These are phyloP conservation scores for Pyrus hybrid DNA, from an alignment of 331 rosid species.

Conservation along the genomic window DNA sequence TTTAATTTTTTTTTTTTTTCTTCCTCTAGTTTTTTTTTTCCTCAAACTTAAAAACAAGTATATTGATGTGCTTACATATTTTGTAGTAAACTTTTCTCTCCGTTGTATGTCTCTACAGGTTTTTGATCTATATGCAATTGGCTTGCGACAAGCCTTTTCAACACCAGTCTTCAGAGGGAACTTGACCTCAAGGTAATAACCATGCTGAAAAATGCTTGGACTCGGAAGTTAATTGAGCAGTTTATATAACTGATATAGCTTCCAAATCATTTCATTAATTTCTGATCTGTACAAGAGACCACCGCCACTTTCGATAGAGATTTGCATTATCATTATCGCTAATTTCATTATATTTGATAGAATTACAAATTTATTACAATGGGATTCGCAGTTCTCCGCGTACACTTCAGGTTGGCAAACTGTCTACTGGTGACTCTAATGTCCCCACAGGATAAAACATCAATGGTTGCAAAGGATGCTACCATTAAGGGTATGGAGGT, in stretches of 20 bases:
- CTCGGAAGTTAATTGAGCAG: background rate
- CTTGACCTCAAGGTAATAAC: conserved; percentile 58
- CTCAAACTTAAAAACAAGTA: no score
- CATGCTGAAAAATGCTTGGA: background rate
- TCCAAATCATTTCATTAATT: background rate
- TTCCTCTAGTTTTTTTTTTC: no score
- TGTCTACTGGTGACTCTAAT: conserved; percentile 93
- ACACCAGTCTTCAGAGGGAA: conserved; percentile 63
- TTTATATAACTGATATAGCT: no score
- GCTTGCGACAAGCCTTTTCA: conserved; percentile 49
- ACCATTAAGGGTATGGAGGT: no score
- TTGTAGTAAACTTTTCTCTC: conserved; percentile 3
- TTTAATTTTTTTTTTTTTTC: no score
- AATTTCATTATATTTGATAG: background rate
- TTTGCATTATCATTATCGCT: background rate
- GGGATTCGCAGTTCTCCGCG: background rate
- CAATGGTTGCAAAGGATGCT: conserved; percentile 46
- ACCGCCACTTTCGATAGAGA: background rate
- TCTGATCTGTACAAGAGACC: no score
- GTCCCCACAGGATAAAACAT: conserved; percentile 72
- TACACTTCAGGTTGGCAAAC: conserved; percentile 60
- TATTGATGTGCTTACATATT: background rate
- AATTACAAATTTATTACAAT: background rate
- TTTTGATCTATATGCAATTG: conserved; percentile 89
- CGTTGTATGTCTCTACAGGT: conserved; percentile 43